Conservation (phyloP, 1,139 yeast species). For the Pichia sp. region DNA sequence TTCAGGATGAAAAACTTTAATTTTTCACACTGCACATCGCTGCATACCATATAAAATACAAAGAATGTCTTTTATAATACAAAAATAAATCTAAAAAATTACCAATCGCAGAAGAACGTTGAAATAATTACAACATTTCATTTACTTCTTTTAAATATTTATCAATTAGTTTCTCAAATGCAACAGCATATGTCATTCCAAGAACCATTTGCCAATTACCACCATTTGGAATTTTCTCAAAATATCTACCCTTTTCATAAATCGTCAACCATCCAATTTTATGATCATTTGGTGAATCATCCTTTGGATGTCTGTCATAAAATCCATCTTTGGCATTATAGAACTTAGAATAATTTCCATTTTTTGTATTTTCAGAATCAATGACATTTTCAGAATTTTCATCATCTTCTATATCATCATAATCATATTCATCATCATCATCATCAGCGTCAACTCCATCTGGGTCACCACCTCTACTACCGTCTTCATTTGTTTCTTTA, state of each 20-base stretch:
- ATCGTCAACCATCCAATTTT: conserved; percentile 62
- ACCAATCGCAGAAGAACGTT: no score
- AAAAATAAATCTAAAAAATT: no score
- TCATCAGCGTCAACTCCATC: conserved; percentile 8
- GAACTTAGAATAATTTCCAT: conserved; percentile 26
- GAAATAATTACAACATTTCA: background rate
- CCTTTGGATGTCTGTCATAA: conserved; percentile 40
- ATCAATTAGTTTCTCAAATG: conserved; percentile 36
- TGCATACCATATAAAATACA: background rate
- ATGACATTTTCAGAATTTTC: conserved; percentile 30
- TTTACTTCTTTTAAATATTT: conserved; percentile 17
- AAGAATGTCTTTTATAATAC: no score
- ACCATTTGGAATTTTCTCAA: conserved; percentile 21
- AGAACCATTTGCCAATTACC: conserved; percentile 53
- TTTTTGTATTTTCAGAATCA: conserved; percentile 11
- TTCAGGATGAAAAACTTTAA: no score
- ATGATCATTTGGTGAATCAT: conserved; percentile 54
- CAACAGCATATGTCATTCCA: conserved; percentile 50
- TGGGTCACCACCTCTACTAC: background rate
- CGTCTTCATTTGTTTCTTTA: conserved; percentile 1
- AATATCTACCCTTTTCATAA: conserved; percentile 38
- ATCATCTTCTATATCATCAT: conserved; percentile 25
- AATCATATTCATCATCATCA: conserved; percentile 13
- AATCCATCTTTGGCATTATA: conserved; percentile 55
- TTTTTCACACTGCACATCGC: no score